Conservation (phyloP, 129 eudicot genomes). For the Tanacetum coccineum region DNA sequence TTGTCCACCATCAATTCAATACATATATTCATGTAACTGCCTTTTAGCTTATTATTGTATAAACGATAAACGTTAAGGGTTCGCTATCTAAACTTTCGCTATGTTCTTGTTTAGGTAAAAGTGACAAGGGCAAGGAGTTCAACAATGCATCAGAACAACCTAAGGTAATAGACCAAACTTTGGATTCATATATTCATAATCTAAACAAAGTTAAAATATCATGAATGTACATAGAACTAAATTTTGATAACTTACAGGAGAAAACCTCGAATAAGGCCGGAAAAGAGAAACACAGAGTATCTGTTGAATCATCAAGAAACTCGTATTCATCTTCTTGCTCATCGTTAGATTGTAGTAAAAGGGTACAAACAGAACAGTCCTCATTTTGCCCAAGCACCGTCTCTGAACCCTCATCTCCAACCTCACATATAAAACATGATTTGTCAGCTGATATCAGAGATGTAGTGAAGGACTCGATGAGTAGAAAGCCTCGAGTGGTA, state of each 20-base stretch:
- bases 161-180: conserved; percentile 35
- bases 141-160: conserved; percentile 30
- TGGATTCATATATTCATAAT: conserved; percentile 13
- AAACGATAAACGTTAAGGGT: neutral
- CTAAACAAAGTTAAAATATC: neutral
- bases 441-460: conserved; percentile 48
- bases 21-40: neutral
- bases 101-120: conserved; percentile 33
- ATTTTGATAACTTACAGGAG: conserved; percentile 39
- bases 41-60: conserved; percentile 3
- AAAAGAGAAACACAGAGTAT: conserved; percentile 52
- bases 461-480: conserved; percentile 63
- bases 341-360: conserved; percentile 42
- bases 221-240: conserved; percentile 9
- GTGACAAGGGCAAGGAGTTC: conserved; percentile 31
- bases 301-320: conserved; percentile 65
- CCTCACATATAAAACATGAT: conserved; percentile 26
- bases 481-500: conserved; percentile 54
- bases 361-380: conserved; percentile 42
- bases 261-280: conserved; percentile 25
- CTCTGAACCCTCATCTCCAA: conserved; percentile 43
- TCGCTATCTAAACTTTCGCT: conserved; percentile 13
- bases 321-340: conserved; percentile 69
- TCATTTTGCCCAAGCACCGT: conserved; percentile 36
- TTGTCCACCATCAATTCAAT: no score